Evolutionary conservation across 2,329 filamentous ascomycete species (phyloP), one percentile per base, ranked within the genome.

Genomic region (Aspergillus felis): DNA sequence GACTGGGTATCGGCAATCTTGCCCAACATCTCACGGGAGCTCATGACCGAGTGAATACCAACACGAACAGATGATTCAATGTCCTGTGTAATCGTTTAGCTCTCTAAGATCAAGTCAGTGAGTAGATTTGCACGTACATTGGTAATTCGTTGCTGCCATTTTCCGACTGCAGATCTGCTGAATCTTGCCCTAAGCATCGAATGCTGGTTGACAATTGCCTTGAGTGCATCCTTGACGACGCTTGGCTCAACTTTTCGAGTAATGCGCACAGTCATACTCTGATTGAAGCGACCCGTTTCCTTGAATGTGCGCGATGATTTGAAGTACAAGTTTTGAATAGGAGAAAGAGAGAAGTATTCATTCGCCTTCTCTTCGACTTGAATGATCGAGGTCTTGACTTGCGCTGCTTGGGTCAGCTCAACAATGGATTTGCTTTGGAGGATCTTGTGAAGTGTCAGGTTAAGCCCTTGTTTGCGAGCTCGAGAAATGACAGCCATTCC

Each of bases 401-500:
- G 61, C 42, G 65, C 67, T 3, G 50, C 56, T n/a, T 64, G 57
- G 25, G 71, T 66, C 55, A 75, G 63, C 51, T 72, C 68, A 3
- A 63, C 63, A 7, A 74, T 61, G 1, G 71, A 73, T 22, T 66
- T 59, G 48, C 67, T 69, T 54, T 72, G 71, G n/a, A 75, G 58
- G 28, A 75, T 67, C 38, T 69, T 69, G 51, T 73, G 68, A 14
- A 75, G 64, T 7, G 70, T 68, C 12, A 75, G 47, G n/a, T 61
- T 59, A 4, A 75, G 61, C 3, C 70, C 71, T 25, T 70, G 67
- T 42, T 71, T 73, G 24, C 72, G 70, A n/a, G 72, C 68, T n/a
- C 67, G 64, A 20, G 72, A 72, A 28, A 75, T 68, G 24, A 75
- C 66, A 8, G 71, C 68, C 72, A 76, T 76, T 49, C 73, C 74